These are phyloP conservation scores for Carex arenaria DNA, from an alignment of 202 grass and related monocot species.

Conservation along the genomic window DNA sequence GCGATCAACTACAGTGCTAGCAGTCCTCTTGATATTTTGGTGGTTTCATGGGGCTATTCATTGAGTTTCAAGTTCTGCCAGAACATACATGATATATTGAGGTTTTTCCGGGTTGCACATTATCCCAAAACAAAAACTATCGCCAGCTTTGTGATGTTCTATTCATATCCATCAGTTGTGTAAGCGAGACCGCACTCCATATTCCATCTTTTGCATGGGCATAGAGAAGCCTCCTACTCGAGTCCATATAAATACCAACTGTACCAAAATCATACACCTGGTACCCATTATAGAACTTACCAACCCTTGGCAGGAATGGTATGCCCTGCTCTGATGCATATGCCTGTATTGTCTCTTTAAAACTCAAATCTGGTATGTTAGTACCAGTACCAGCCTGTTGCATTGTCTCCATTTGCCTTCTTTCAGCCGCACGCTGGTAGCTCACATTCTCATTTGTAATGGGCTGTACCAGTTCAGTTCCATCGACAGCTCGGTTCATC, in stretches of 20 bases:
- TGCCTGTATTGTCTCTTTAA: constrained; percentile 78
- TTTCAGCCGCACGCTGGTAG: constrained; percentile 63
- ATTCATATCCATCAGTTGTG: constrained; percentile 86
- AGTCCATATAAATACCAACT: constrained; percentile 75
- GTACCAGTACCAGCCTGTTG: constrained; percentile 42
- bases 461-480: constrained; percentile 61
- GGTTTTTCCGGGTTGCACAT: not conserved
- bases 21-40: not conserved
- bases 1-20: not conserved
- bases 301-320: constrained; percentile 81
- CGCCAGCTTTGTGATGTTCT: constrained; percentile 24
- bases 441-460: constrained; percentile 64
- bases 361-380: constrained; percentile 57
- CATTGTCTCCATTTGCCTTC: constrained; percentile 67
- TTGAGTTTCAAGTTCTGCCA: not conserved
- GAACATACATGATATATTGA: not conserved
- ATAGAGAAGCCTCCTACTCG: constrained; percentile 64
- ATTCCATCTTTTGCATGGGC: constrained; percentile 63
- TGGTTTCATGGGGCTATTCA: not conserved
- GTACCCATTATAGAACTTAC: constrained; percentile 78
- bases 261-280: constrained; percentile 86
- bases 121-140: constrained; percentile 9
- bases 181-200: constrained; percentile 81
- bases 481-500: constrained; percentile 93
- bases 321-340: constrained; percentile 85